These are phyloP conservation scores for Blastomyces percursus DNA, from an alignment of 2,329 filamentous ascomycete genomes.

Conservation along the genomic window DNA sequence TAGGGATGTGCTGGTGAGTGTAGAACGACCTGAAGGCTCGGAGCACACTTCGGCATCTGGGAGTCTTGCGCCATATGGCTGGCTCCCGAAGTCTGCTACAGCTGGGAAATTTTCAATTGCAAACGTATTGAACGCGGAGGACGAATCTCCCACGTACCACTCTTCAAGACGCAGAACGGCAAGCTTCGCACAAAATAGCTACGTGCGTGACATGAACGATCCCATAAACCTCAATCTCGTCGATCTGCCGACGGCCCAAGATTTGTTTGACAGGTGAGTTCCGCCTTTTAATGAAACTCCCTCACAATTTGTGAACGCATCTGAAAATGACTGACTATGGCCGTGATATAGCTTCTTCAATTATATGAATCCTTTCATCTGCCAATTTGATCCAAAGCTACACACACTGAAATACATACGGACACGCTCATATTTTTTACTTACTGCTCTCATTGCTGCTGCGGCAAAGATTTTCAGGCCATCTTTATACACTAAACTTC, in stretches of 20 bases:
- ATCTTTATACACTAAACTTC: slow-evolving; percentile 21
- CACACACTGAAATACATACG: slow-evolving; percentile 32
- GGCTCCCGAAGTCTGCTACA: slow-evolving; percentile 19
- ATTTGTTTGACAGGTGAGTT: slow-evolving; percentile 23
- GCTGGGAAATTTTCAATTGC: slow-evolving; percentile 16
- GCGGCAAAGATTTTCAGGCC: slow-evolving; percentile 31
- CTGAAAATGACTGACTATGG: background rate
- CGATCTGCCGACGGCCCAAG: slow-evolving; percentile 19
- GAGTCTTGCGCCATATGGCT: slow-evolving; percentile 14
- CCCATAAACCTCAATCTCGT: slow-evolving; percentile 22
- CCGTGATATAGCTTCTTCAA: slow-evolving; percentile 26
- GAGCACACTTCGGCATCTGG: slow-evolving; percentile 9
- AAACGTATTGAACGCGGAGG: slow-evolving; percentile 16
- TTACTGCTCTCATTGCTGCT: slow-evolving; percentile 26
- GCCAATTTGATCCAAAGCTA: slow-evolving; percentile 30
- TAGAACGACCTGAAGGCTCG: background rate
- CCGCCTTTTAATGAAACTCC: background rate
- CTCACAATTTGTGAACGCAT: background rate
- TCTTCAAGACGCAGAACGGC: slow-evolving; percentile 1
- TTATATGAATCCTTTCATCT: slow-evolving; percentile 33
- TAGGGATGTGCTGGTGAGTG: background rate
- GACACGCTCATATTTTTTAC: slow-evolving; percentile 28
- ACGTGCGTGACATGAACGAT: slow-evolving; percentile 17
- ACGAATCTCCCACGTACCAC: slow-evolving; percentile 7
- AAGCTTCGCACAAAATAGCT: background rate